Percentiles rank a stretch among this genome's conserved stretches.
Conservation (phyloP, 306 rosid species). For the Vicia villosa region DNA sequence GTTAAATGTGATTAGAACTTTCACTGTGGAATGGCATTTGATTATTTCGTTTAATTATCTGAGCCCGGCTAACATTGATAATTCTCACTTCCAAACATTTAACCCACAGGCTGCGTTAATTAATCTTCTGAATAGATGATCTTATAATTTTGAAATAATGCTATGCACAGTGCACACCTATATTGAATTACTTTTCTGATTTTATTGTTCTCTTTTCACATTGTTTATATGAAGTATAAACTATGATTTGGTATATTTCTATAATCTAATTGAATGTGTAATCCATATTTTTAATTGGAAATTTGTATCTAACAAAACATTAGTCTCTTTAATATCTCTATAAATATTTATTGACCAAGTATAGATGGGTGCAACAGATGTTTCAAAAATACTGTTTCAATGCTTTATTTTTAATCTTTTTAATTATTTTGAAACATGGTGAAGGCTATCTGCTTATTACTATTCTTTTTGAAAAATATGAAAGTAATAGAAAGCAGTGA, state of each 20-base stretch:
- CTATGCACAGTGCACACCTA: neutral
- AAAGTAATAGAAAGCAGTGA: neutral
- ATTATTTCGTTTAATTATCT: neutral
- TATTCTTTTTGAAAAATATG: neutral
- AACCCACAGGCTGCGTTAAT: neutral
- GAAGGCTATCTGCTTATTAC: neutral
- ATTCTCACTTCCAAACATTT: neutral
- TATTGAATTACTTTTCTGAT: neutral
- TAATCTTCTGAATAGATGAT: neutral
- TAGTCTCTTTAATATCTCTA: no score
- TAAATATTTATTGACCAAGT: no score
- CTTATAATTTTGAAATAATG: neutral
- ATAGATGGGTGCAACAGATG: neutral
- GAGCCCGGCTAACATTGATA: neutral
- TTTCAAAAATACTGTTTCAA: neutral
- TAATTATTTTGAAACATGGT: neutral
- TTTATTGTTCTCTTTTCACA: neutral
- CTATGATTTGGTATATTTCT: neutral
- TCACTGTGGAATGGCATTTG: neutral
- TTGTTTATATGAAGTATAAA: neutral
- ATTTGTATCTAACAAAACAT: no score
- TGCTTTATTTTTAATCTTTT: neutral
- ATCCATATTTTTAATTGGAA: no score
- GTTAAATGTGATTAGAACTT: slow-evolving; percentile 5
- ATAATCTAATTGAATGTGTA: no score